Conservation (phyloP, 495 filamentous ascomycete species). For the Xylaria curta region DNA sequence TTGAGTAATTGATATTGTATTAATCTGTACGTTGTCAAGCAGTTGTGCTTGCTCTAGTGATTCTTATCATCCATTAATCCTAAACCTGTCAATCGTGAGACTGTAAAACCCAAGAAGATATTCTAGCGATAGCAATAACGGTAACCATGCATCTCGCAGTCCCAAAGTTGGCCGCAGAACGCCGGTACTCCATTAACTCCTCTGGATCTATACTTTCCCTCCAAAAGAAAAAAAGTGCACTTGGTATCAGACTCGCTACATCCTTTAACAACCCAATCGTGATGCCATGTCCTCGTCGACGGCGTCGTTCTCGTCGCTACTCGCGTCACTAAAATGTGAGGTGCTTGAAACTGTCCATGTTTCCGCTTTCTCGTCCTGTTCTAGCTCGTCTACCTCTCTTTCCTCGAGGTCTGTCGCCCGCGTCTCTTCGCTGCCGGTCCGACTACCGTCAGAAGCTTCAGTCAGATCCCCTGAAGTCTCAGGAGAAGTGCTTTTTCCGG, state of each 20-base stretch:
- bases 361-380: background rate
- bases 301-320: constrained; percentile 14
- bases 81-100: background rate
- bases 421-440: constrained; percentile 8
- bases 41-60: background rate
- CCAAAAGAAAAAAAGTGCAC: background rate
- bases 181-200: background rate
- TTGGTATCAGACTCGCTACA: background rate
- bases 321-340: background rate
- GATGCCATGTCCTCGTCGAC: constrained; percentile 30
- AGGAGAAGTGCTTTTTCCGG: background rate
- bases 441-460: background rate
- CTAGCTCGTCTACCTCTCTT: background rate
- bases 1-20: background rate
- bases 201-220: background rate
- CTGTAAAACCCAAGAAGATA: background rate
- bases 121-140: background rate
- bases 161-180: background rate
- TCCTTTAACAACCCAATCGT: constrained; percentile 25
- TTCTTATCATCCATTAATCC: background rate
- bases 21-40: background rate
- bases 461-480: constrained; percentile 13
- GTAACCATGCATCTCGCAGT: constrained; percentile 3
- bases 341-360: background rate
- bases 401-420: background rate